Evolutionary conservation across 129 eudicot genomes (phyloP).

Genomic region (Artemisia argyi): DNA sequence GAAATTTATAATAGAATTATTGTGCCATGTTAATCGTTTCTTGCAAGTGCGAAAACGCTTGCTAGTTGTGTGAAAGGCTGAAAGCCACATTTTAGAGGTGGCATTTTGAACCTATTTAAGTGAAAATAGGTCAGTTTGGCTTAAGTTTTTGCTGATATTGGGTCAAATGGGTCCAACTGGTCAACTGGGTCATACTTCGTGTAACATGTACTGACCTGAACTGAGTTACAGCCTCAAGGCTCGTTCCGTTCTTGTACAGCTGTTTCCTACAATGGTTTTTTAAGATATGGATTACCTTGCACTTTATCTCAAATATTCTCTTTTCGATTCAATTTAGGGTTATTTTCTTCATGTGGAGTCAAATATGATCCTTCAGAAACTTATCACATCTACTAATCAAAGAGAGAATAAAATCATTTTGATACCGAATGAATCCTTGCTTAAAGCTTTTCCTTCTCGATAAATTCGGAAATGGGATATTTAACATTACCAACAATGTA

Average conservation of each 20-base stretch:
- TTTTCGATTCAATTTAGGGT: neutral
- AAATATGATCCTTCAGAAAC: slow-evolving; percentile 25
- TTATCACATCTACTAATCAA: neutral
- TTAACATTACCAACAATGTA: neutral
- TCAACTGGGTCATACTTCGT: too few species aligned
- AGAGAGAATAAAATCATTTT: slow-evolving; percentile 15
- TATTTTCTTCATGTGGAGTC: neutral
- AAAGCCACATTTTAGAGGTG: neutral
- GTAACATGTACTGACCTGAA: neutral
- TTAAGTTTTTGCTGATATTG: neutral
- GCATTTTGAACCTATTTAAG: neutral
- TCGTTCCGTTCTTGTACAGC: neutral
- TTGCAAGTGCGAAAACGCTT: neutral
- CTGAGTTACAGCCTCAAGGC: neutral
- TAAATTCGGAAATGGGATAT: neutral
- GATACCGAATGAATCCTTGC: slow-evolving; percentile 5
- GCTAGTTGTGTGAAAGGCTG: neutral
- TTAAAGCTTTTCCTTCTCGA: neutral
- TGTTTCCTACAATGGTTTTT: neutral
- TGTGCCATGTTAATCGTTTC: neutral
- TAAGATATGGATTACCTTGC: neutral
- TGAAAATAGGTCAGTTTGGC: neutral
- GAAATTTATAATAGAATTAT: neutral
- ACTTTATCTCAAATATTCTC: slow-evolving; percentile 5
- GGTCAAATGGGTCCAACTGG: neutral